Base-by-base conservation (phyloP, 345 rosid species). In the Gynandropsis gynandra region DNA sequence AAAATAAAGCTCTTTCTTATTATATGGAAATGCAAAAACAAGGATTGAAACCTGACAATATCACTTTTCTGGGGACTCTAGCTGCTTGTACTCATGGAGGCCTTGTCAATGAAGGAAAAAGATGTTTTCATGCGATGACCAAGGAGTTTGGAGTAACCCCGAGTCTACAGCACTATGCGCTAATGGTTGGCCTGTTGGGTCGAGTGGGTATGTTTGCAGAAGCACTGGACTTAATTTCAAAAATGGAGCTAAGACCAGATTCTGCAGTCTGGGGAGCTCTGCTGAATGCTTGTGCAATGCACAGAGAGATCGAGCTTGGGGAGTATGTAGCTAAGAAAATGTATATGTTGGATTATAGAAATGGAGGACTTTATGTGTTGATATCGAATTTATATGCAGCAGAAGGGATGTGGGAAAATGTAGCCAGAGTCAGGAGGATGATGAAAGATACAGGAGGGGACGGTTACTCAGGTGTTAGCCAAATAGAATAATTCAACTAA, bases 311-410 rank as follows among this genome's bases (percentile, higher is more conserved):
- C 44, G 72, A 65, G 73, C 75, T 89, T 21, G 97, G 95, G 49
- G 92, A 85, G 59, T 85, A 65, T 62, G 56, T 82, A 62, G 87
- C 95, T 58, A 85, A 76, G 79, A 85, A 79, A 61, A 20, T 82
- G 33, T 76, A 77, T 56, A 70, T 82, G 50, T 48, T 79, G 78
- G 92, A 85, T 66, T 52, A 63, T 47, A 64, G 52, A 53, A 79
- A 80, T 44, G 87, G 95, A 16, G 97, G 95, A 10, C 62, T 89
- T 40, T 89, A 85, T 44, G 82, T 89, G 11, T 58, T 81, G 70
- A 82, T 88, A 95, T 89, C 97, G 11, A 89, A 89, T 72, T 75
- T 89, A 15, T 89, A 85, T 63, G 97, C 97, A 38, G 63, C 74
- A 19, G 56, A 65, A 56, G 78, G 52, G 56, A 82, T 80, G 75